Evolutionary conservation across 2,329 filamentous ascomycete genomes (phyloP).

Genomic region (Arthrobotrys iridis): DNA sequence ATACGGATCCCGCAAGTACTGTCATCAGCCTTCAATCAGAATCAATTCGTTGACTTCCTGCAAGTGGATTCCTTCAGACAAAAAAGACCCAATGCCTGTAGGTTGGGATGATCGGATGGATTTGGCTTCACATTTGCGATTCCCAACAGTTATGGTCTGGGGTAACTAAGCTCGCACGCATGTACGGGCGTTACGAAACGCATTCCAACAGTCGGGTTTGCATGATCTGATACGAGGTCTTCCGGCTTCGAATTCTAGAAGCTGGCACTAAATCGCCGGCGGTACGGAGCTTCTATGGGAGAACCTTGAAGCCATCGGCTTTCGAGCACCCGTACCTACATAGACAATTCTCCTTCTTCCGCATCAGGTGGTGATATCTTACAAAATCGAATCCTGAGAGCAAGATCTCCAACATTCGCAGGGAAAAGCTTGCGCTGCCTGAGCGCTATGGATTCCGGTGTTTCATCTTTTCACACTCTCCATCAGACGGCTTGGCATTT

Average conservation of each 20-base stretch:
- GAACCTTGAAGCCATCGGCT: too few species aligned
- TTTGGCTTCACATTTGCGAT: conserved; percentile 22
- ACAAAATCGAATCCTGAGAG: neutral
- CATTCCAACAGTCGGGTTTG: conserved; percentile 18
- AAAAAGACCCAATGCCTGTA: neutral
- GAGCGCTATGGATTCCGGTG: conserved; percentile 16
- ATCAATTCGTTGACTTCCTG: conserved; percentile 9
- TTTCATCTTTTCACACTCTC: conserved; percentile 27
- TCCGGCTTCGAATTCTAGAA: conserved; percentile 38
- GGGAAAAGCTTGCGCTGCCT: neutral
- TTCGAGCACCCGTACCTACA: too few species aligned
- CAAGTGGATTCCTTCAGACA: neutral
- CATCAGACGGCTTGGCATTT: conserved; percentile 46
- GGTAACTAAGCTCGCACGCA: neutral
- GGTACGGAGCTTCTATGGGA: conserved; percentile 26
- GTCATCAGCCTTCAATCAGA: neutral
- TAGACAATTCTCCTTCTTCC: too few species aligned
- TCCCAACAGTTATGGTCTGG: conserved; percentile 43
- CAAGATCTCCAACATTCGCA: neutral
- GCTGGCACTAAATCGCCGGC: neutral
- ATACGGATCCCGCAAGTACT: too few species aligned
- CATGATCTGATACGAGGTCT: neutral
- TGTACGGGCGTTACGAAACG: conserved; percentile 17
- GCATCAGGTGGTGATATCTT: too few species aligned
- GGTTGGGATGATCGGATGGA: conserved; percentile 30